Evolutionary conservation across 495 filamentous ascomycete genomes (phyloP), one percentile per base, ranked within the genome.

Genomic region (Tuber melanosporum): DNA sequence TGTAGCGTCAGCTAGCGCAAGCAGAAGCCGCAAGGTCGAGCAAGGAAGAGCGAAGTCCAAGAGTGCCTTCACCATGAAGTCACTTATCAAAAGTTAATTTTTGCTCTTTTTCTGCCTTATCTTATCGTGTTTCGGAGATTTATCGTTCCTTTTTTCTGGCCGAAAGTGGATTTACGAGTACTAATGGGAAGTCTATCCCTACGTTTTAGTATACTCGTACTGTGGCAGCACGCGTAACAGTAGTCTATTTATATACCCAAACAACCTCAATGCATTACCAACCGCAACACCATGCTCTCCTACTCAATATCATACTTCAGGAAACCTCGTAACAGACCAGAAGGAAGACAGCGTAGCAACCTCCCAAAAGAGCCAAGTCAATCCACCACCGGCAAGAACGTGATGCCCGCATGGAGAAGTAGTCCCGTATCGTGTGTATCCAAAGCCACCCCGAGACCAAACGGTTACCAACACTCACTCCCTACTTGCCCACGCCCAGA

Each of bases 21-120:
- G 14, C 57, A 36, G 57, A 17, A 66, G 32, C 7, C 42, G 45
- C 66, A 26, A 71, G 57, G 42, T 22, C 73, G 14, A 80, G 72
- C 26, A 80, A 72, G 78, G 80, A 39, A 80, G 49, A 72, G 77
- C 77, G 19, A 80, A 80, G 62, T 76, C 73, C 44, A 80, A 75
- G 52, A 80, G 73, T 26, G 78, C 78, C 22, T 80, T 80, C 66
- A 73, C 78, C 8, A 80, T 80, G 57, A 78, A 78, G 26, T 76
- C 70, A 46, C 42, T 80, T 42, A 78, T 80, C 47, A 80, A 80
- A 36, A 66, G 57, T 36, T 66, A 36, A 36, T 14, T 36, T 32
- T 12, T 12, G 52, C 52, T 26, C 15, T 17, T 4, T 17, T 17
- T 26, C 26, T 57, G 22, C 9, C 49, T 14, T n/a, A 26, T 57